Conservation (phyloP, 257 asterid species). For the Solanum chilense region DNA sequence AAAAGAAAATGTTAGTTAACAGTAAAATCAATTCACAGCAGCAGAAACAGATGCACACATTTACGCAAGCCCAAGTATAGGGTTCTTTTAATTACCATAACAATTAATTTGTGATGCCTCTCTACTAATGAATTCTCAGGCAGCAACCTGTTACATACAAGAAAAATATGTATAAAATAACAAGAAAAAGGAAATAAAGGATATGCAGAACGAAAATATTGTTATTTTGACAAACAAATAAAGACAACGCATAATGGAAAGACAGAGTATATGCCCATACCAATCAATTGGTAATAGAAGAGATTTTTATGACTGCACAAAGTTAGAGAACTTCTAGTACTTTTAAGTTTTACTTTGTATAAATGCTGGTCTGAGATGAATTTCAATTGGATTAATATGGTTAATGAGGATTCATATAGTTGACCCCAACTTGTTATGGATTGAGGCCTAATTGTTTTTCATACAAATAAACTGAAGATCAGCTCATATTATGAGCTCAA, state of each 20-base stretch:
- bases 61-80: not conserved
- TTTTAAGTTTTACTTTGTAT: not conserved
- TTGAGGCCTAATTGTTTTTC: not conserved
- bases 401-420: not conserved
- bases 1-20: not conserved
- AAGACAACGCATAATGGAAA: too few species aligned
- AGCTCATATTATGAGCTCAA: not conserved
- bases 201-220: not conserved
- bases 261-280: not conserved
- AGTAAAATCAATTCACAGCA: not conserved
- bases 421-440: not conserved
- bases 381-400: not conserved
- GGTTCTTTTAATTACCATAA: not conserved
- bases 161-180: not conserved
- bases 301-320: not conserved
- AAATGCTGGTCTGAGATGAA: not conserved
- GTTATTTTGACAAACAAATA: not conserved
- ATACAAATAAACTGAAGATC: not conserved
- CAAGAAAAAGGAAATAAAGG: not conserved
- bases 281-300: not conserved
- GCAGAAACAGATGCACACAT: not conserved
- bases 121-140: constrained; percentile 7
- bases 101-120: not conserved
- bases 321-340: not conserved
- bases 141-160: constrained; percentile 26